These are phyloP conservation scores for Suillus fuscotomentosus DNA, from an alignment of 768 basidiomycete genomes.

Conservation along the genomic window DNA sequence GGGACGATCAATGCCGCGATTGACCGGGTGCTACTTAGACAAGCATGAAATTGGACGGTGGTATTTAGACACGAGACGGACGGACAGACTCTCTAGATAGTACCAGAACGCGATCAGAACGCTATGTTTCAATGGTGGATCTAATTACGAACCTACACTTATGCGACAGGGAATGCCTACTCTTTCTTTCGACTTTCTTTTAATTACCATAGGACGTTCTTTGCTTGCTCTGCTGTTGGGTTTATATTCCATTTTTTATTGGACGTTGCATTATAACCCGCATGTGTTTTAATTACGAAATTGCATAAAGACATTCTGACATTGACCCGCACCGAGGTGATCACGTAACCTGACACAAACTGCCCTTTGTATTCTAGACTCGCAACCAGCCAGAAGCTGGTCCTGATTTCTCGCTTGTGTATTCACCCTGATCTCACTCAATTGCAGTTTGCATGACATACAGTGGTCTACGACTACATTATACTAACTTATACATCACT, in stretches of 20 bases:
- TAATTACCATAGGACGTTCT: slow-evolving; percentile 6
- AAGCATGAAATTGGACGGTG: slow-evolving; percentile 22
- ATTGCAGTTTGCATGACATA: no score
- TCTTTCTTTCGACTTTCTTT: neutral
- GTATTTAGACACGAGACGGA: slow-evolving; percentile 3
- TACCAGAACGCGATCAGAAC: slow-evolving; percentile 3
- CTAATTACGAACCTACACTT: slow-evolving; percentile 6
- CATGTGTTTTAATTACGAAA: slow-evolving; percentile 10
- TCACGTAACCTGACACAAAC: no score
- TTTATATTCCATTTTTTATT: slow-evolving; percentile 2
- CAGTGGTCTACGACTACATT: neutral
- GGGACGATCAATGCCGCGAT: slow-evolving; percentile 75
- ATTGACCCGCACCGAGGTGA: no score
- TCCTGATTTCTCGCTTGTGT: no score
- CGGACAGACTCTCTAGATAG: neutral
- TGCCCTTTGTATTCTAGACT: no score
- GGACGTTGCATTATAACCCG: slow-evolving; percentile 3
- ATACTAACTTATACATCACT: neutral
- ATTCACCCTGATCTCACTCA: no score
- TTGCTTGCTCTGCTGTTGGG: slow-evolving; percentile 6
- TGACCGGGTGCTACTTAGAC: slow-evolving; percentile 64
- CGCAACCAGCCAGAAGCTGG: no score
- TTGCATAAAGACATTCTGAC: neutral
- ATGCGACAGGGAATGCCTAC: neutral
- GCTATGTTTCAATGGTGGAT: slow-evolving; percentile 7